phyloP scores from a whole-genome alignment of 176 grass and related monocot species.

The Eleusine coracana region DNA sequence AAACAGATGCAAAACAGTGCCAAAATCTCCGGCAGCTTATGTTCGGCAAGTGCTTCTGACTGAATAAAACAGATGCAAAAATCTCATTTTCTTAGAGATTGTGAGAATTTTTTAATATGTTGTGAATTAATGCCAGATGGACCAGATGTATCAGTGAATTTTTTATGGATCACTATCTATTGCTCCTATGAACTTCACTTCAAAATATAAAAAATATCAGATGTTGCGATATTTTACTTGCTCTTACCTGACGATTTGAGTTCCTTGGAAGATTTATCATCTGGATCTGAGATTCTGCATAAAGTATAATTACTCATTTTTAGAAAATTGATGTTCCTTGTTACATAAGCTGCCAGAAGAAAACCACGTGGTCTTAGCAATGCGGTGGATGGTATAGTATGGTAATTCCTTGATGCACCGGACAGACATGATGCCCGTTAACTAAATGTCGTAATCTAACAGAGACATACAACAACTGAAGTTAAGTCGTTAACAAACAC shows the following conservation, averaged over 20 bases:
- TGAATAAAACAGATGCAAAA: not conserved
- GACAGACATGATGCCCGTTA: not conserved
- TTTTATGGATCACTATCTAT: not conserved
- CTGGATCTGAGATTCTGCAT: slow-evolving; percentile 62
- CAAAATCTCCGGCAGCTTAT: too few species aligned
- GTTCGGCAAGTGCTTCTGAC: not conserved
- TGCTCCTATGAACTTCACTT: not conserved
- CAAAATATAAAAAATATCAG: slow-evolving; percentile 13
- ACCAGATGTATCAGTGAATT: not conserved
- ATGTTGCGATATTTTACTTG: not conserved
- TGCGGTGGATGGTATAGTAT: not conserved
- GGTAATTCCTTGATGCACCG: not conserved
- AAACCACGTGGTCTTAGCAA: not conserved
- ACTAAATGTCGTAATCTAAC: not conserved
- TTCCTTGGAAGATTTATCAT: slow-evolving; percentile 71
- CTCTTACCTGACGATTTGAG: slow-evolving; percentile 56
- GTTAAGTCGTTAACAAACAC: not conserved
- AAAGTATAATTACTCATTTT: slow-evolving; percentile 9
- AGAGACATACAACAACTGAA: not conserved
- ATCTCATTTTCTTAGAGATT: not conserved
- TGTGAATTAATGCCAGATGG: not conserved
- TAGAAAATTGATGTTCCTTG: not conserved
- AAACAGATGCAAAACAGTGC: too few species aligned
- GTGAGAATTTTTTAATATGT: not conserved
- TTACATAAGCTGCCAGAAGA: not conserved